Evolutionary conservation across 2,329 filamentous ascomycete species (phyloP).

Genomic region (Hymenoscyphus repandus): DNA sequence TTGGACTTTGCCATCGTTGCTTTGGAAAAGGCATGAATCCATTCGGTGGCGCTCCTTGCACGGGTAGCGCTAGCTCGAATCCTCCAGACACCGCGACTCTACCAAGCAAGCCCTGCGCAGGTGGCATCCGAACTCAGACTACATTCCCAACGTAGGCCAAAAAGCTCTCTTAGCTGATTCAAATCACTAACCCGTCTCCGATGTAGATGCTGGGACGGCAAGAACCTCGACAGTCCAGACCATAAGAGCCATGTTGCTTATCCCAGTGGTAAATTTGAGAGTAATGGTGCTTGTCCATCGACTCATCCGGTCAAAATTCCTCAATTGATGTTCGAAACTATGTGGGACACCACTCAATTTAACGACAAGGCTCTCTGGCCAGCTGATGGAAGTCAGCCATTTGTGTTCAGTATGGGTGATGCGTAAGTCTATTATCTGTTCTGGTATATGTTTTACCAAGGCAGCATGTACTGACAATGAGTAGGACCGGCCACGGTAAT

Average conservation of each 20-base stretch:
- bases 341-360: slow-evolving; percentile 41
- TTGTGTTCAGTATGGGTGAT: slow-evolving; percentile 39
- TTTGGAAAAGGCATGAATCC: not conserved
- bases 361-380: slow-evolving; percentile 38
- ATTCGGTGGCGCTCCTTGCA: not conserved
- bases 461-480: not conserved
- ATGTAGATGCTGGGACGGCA: slow-evolving; percentile 17
- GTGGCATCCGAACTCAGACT: not conserved
- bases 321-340: slow-evolving; percentile 44
- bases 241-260: slow-evolving; percentile 15
- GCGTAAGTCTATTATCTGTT: slow-evolving; percentile 33
- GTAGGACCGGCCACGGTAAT: slow-evolving; percentile 38
- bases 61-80: not conserved
- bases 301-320: slow-evolving; percentile 41
- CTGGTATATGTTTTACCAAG: not conserved
- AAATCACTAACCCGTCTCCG: too few species aligned
- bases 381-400: slow-evolving; percentile 38
- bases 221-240: slow-evolving; percentile 11
- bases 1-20: not conserved
- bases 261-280: slow-evolving; percentile 17
- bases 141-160: not conserved
- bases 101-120: not conserved
- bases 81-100: not conserved
- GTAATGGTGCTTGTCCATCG: slow-evolving; percentile 4
- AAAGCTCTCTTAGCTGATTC: too few species aligned